These are phyloP conservation scores for Salicornia ramosissima DNA, from an alignment of 148 eudicot genomes.

Conservation along the genomic window DNA sequence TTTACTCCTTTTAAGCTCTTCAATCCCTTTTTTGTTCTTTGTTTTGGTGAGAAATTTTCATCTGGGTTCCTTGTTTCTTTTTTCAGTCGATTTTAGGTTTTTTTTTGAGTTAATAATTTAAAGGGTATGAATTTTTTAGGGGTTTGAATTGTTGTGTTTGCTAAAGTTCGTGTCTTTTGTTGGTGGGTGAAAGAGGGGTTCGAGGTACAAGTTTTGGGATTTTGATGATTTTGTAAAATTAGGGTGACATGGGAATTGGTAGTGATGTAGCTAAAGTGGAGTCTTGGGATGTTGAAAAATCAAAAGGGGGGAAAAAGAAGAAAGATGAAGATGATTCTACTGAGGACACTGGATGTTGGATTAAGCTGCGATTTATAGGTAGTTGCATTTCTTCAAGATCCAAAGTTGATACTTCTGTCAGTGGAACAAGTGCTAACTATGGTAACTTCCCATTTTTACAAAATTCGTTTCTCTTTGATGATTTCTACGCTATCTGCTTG, in stretches of 20 bases:
- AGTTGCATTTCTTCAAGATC: conserved; percentile 92
- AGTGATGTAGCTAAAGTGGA: conserved; percentile 52
- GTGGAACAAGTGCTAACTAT: conserved; percentile 68
- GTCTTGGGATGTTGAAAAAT: conserved; percentile 55
- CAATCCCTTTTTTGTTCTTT: conserved; percentile 5
- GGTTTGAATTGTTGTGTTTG: conserved; percentile 16
- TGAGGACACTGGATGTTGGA: conserved; percentile 82
- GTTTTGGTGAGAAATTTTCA: conserved; percentile 18
- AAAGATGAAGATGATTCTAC: conserved; percentile 38
- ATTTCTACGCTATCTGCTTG: neutral
- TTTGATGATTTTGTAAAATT: conserved; percentile 25
- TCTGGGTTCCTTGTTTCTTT: conserved; percentile 31
- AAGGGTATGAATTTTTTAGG: conserved; percentile 20
- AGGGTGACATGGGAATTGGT: conserved; percentile 58
- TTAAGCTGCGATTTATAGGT: conserved; percentile 64
- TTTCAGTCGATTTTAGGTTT: conserved; percentile 27
- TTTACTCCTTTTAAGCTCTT: conserved; percentile 9
- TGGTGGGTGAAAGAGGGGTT: conserved; percentile 13
- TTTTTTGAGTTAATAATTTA: conserved; percentile 15
- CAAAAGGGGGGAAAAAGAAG: conserved; percentile 44
- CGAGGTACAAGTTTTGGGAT: neutral
- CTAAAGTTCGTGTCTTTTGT: conserved; percentile 15
- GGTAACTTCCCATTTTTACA: conserved; percentile 28
- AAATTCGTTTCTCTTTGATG: neutral
- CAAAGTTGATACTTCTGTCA: conserved; percentile 81